Evolutionary conservation across 352 stramenopile genomes (phyloP).

Genomic region (Phytophthora nicotianae): DNA sequence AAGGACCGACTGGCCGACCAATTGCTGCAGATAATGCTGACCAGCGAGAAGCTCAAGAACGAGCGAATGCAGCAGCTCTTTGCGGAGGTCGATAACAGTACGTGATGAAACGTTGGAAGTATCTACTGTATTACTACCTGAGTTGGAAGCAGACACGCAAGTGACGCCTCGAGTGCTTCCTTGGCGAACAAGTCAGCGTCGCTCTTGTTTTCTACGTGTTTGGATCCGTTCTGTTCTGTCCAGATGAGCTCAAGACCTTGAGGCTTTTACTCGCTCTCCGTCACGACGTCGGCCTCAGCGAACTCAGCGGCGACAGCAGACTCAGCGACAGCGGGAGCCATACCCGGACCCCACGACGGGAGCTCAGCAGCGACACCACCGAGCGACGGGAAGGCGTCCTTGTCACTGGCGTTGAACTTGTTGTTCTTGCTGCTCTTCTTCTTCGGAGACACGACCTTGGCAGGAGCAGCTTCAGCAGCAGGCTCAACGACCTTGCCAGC

Average conservation of each 20-base stretch:
- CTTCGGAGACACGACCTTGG: conserved; percentile 52
- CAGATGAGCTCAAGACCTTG: conserved; percentile 19
- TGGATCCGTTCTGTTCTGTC: conserved; percentile 32
- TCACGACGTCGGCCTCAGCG: conserved; percentile 45
- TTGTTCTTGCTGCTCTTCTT: conserved; percentile 83
- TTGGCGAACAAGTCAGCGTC: conserved; percentile 22
- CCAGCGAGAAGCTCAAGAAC: conserved; percentile 73
- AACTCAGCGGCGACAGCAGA: conserved; percentile 46
- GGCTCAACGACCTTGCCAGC: conserved; percentile 39
- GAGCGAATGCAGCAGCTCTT: conserved; percentile 80
- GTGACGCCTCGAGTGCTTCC: conserved; percentile 24
- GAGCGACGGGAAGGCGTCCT: conserved; percentile 82
- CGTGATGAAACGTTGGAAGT: conserved; percentile 32
- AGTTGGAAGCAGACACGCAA: conserved; percentile 33
- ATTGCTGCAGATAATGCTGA: conserved; percentile 75
- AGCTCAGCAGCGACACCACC: conserved; percentile 51
- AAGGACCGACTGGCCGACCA: conserved; percentile 80
- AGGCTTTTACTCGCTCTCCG: conserved; percentile 44
- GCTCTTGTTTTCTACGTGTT: conserved; percentile 26
- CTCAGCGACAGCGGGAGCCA: conserved; percentile 45
- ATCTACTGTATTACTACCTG: conserved; percentile 52
- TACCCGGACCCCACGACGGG: conserved; percentile 67
- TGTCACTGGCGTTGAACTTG: conserved; percentile 84
- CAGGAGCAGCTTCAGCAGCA: conserved; percentile 23
- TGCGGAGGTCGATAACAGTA: conserved; percentile 41